Percentiles rank a stretch among this genome's conserved stretches.
Evolutionary conservation across 169 alveolate species (phyloP).

Genomic region (Plasmodium fragile): DNA sequence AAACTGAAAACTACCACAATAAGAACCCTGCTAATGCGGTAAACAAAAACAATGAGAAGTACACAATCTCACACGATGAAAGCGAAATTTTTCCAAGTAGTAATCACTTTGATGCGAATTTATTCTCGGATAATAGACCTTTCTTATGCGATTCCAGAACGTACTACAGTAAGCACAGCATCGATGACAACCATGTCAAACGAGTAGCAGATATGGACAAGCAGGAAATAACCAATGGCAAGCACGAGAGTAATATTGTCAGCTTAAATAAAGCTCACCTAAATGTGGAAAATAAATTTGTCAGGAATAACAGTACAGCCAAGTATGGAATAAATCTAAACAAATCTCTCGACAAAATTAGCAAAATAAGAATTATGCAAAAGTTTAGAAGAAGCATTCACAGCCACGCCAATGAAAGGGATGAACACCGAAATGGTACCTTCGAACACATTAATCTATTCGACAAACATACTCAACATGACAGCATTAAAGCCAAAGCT

Average conservation of each 20-base stretch:
- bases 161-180: background rate
- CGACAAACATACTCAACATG: background rate
- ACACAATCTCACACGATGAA: background rate
- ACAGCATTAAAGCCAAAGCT: background rate
- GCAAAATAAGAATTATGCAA: conserved; percentile 32
- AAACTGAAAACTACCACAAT: background rate
- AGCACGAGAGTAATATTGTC: background rate
- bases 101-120: conserved; percentile 9
- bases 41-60: background rate
- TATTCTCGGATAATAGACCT: background rate
- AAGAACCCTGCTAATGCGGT: conserved; percentile 2
- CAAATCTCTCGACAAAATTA: background rate
- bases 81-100: background rate
- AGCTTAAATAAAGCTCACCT: conserved; percentile 1
- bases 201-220: background rate
- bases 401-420: background rate
- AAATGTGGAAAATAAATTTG: conserved; percentile 9
- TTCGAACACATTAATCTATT: background rate
- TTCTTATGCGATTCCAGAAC: conserved; percentile 10
- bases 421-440: background rate
- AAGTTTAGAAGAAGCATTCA: conserved; percentile 18
- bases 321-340: conserved; percentile 12
- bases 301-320: background rate
- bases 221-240: background rate
- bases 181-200: background rate